Percentiles rank a stretch among this genome's conserved stretches.
Conservation (phyloP, 2,329 filamentous ascomycete species). For the Boeremia lycopersici region DNA sequence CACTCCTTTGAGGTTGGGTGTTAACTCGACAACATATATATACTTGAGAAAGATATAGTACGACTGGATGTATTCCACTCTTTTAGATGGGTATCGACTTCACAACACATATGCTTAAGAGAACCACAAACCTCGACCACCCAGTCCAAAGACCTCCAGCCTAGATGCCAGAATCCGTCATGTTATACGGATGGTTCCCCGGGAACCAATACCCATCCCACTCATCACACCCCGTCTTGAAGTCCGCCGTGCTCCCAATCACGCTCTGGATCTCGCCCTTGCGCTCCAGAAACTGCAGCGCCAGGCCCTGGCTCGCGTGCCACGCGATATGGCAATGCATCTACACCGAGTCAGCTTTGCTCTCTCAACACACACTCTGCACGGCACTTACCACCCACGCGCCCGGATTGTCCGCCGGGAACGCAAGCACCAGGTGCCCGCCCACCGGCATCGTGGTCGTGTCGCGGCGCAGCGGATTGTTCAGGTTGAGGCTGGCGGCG, state of each 20-base stretch:
- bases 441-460: slow-evolving; percentile 44
- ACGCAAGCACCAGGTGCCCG: slow-evolving; percentile 59
- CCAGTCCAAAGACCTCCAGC: too few species aligned
- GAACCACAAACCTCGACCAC: too few species aligned
- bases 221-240: slow-evolving; percentile 37
- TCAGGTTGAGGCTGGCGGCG: slow-evolving; percentile 40
- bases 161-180: slow-evolving; percentile 43
- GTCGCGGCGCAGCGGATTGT: slow-evolving; percentile 50
- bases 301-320: slow-evolving; percentile 51
- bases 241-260: slow-evolving; percentile 28
- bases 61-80: too few species aligned
- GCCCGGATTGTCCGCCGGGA: slow-evolving; percentile 60
- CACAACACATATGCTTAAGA: too few species aligned
- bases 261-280: slow-evolving; percentile 29
- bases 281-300: slow-evolving; percentile 59
- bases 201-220: slow-evolving; percentile 44
- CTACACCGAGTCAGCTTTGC: too few species aligned
- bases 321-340: slow-evolving; percentile 47
- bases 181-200: slow-evolving; percentile 38
- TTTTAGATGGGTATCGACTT: too few species aligned
- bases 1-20: too few species aligned
- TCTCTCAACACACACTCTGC: too few species aligned
- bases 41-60: too few species aligned
- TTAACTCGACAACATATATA: too few species aligned
- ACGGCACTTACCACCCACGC: slow-evolving; percentile 32